Base-by-base conservation (phyloP, 805 yeast genomes). In the Myxozyma nipponensis region DNA sequence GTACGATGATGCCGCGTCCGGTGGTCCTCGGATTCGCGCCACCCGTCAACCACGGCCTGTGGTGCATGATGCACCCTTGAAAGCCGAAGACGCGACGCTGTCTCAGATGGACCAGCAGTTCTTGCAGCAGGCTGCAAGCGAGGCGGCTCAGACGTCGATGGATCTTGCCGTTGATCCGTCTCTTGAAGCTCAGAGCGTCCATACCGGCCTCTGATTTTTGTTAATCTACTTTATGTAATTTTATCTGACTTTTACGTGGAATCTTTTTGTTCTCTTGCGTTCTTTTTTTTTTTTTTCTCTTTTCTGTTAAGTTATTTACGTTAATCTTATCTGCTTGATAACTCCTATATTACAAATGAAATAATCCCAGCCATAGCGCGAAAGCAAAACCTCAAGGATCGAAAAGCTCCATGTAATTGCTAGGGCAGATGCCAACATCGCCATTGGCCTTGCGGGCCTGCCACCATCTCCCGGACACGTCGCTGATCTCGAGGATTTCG, bases 401-500 rank as follows among this genome's bases (percentile, higher is more conserved):
- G 19, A 47, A 25, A 30, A 54, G 39, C 22, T 59, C 59, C 9
- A 91, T 90, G 65, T 91, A 91, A 69, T 91, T 93, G 62, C 95
- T 84, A 44, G 98, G 98, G 68, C 96, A 89, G 62, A 91, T 91
- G 59, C 98, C 98, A 39, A 88, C 85, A 66, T 89, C 93, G 30
- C 98, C 98, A 60, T 81, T 84, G 6, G 84, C 76, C 63, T 90
- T 79, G 67, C 85, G 81, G 37, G 96, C 97, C 70, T 89, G 96
- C 98, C 98, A 91, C 98, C 98, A 91, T 70, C 95, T 83, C 41
- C 97, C 97, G 58, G 86, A 86, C 50, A 88, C 87, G 64, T 91
- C 97, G 60, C 87, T 87, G 30, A 91, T 95, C 62, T 83, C 88
- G 67, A 91, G 76, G n/a, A 88, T 72, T 68, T 91, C 98, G 49